phyloP scores from a whole-genome alignment of 306 rosid species.

The Quercus variabilis region DNA sequence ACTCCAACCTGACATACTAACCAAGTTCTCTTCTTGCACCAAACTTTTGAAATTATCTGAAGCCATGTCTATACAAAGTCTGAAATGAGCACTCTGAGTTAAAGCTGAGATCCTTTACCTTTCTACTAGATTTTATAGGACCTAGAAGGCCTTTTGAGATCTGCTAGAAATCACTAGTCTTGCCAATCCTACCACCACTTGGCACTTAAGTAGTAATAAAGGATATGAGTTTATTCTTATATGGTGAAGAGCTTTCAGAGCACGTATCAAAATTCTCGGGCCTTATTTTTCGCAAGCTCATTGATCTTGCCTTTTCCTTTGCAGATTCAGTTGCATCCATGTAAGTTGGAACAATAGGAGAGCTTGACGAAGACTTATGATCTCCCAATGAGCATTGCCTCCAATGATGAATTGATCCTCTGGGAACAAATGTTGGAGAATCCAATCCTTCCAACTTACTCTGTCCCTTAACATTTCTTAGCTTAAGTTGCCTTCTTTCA shows the following conservation, averaged over 20 bases:
- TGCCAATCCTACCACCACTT: constrained; percentile 20
- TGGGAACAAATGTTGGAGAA: constrained; percentile 40
- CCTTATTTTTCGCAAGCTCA: constrained; percentile 73
- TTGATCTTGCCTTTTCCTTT: constrained; percentile 63
- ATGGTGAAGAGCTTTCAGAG: constrained; percentile 68
- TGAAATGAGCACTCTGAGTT: constrained; percentile 68
- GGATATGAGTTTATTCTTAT: constrained; percentile 64
- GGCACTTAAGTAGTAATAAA: constrained; percentile 46
- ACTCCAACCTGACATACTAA: no score
- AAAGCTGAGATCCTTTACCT: constrained; percentile 52
- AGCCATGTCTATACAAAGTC: constrained; percentile 50
- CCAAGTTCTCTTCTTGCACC: no score
- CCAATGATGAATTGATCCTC: constrained; percentile 42
- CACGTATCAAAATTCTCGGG: constrained; percentile 44
- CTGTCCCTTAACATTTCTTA: constrained; percentile 31
- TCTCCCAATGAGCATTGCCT: constrained; percentile 64
- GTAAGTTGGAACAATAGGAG: constrained; percentile 71
- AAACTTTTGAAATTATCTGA: neutral
- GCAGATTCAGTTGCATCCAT: constrained; percentile 96
- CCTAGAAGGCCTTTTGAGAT: constrained; percentile 72
- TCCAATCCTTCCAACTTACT: constrained; percentile 38
- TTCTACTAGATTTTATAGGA: constrained; percentile 59
- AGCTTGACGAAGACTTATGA: constrained; percentile 50
- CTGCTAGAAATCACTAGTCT: constrained; percentile 38
- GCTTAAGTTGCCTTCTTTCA: constrained; percentile 38